phyloP scores from a whole-genome alignment of 2,329 filamentous ascomycete genomes.

The Ceratocystis albifundus region DNA sequence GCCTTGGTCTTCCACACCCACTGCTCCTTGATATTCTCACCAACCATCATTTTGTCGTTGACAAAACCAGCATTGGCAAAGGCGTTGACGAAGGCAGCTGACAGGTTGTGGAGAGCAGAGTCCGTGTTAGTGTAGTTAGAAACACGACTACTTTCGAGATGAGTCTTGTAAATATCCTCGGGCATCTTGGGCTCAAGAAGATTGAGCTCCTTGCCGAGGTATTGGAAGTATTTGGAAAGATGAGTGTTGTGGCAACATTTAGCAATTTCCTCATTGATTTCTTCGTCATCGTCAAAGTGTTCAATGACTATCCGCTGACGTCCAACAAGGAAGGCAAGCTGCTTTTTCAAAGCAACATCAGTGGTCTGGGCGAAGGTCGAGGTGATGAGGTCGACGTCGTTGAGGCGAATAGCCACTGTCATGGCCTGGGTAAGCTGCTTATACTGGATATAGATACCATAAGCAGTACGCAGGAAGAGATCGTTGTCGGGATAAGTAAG shows the following conservation, averaged over 20 bases:
- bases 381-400: slow-evolving; percentile 73
- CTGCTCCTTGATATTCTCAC: slow-evolving; percentile 73
- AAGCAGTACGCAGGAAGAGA: slow-evolving; percentile 82
- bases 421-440: slow-evolving; percentile 90
- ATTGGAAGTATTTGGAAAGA: slow-evolving; percentile 84
- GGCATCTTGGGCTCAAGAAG: slow-evolving; percentile 93
- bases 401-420: slow-evolving; percentile 83
- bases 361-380: slow-evolving; percentile 68
- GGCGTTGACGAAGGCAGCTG: slow-evolving; percentile 89
- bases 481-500: slow-evolving; percentile 97
- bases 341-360: slow-evolving; percentile 76
- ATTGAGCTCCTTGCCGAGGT: slow-evolving; percentile 88
- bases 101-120: slow-evolving; percentile 88
- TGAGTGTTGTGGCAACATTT: slow-evolving; percentile 83
- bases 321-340: slow-evolving; percentile 85
- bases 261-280: slow-evolving; percentile 61
- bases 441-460: slow-evolving; percentile 87
- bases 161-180: slow-evolving; percentile 98
- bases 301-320: slow-evolving; percentile 82
- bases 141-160: slow-evolving; percentile 88
- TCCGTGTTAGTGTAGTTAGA: slow-evolving; percentile 89
- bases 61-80: slow-evolving; percentile 95
- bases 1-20: slow-evolving; percentile 99
- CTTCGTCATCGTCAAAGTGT: slow-evolving; percentile 47
- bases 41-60: slow-evolving; percentile 95